These are phyloP conservation scores for Dalbergia cultrata DNA, from an alignment of 306 rosid genomes.

Conservation along the genomic window DNA sequence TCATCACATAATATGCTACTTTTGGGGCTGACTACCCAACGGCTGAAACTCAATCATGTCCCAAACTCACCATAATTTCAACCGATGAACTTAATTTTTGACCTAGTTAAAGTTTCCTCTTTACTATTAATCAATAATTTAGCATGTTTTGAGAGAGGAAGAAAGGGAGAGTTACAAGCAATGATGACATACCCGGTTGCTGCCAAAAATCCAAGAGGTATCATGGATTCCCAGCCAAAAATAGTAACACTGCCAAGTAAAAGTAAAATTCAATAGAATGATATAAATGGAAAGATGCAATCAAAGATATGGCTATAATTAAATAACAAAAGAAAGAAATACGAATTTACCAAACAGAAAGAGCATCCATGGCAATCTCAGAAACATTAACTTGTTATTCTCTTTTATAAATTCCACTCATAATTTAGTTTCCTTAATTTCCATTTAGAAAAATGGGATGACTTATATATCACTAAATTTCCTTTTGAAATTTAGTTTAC, in stretches of 20 bases:
- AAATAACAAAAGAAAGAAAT: background rate
- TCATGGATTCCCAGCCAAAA: constrained; percentile 79
- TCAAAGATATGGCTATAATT: background rate
- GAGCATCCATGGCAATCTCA: too few species aligned
- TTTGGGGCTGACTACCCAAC: background rate
- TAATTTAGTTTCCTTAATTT: too few species aligned
- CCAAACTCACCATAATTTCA: background rate
- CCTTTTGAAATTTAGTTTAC: too few species aligned
- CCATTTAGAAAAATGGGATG: too few species aligned
- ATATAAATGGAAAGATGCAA: background rate
- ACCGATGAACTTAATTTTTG: too few species aligned
- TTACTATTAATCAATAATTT: background rate
- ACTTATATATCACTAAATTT: too few species aligned
- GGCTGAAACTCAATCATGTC: background rate
- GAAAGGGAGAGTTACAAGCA: too few species aligned
- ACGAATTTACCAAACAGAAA: constrained; percentile 62
- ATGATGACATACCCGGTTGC: too few species aligned
- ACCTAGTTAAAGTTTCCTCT: constrained; percentile 25
- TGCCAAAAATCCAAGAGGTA: too few species aligned
- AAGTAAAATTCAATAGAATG: constrained; percentile 24
- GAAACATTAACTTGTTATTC: too few species aligned
- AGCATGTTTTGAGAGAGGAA: too few species aligned
- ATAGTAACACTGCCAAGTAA: constrained; percentile 64
- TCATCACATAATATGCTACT: background rate
- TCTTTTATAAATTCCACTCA: too few species aligned